Base-by-base conservation (phyloP, 176 grass and related monocot genomes). In the Dactylis glomerata region DNA sequence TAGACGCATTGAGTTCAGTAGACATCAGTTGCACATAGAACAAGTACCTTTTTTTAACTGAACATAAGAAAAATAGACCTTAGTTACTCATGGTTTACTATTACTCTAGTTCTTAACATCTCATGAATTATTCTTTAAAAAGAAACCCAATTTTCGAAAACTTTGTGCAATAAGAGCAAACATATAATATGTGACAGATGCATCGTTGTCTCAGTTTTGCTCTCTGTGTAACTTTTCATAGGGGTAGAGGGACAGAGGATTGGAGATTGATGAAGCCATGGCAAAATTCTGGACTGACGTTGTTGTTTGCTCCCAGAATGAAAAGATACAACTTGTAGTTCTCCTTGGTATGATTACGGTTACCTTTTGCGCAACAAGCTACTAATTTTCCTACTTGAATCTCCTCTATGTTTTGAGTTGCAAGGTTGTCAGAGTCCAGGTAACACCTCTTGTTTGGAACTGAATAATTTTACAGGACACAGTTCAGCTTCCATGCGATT, bases 51-150 rank as follows among this genome's bases (percentile, higher is more conserved):
- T 82, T 75, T 42, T 27, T 22, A 32, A 1, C 26, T 20, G 37
- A 87, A 67, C 42, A n/a, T 19, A 87, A 76, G 69, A 47, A 75
- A 44, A 27, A 52, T 52, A 36, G 11, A 30, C 58, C 22, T 34
- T 82, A n/a, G 27, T 76, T 62, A 75, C 26, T 26, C 58, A 76
- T 67, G 32, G 46, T 33, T 76, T 75, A 26, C 45, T 38, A 41
- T 23, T 42, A 14, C 3, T 44, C 24, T 56, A 49, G 30, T 70
- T 42, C 36, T n/a, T 45, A 32, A 54, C 36, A 78, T 7, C 24
- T 52, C 34, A 68, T 34, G 66, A 33, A 68, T 20, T 50, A 8
- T 46, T 34, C 20, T 58, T 42, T 70, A 38, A 23, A 45, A 45
- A 45, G 12, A 73, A 73, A 30, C 14, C 70, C 8, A 17, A 26